phyloP scores from a whole-genome alignment of 768 basidiomycete species.

The Amanita thiersii region DNA sequence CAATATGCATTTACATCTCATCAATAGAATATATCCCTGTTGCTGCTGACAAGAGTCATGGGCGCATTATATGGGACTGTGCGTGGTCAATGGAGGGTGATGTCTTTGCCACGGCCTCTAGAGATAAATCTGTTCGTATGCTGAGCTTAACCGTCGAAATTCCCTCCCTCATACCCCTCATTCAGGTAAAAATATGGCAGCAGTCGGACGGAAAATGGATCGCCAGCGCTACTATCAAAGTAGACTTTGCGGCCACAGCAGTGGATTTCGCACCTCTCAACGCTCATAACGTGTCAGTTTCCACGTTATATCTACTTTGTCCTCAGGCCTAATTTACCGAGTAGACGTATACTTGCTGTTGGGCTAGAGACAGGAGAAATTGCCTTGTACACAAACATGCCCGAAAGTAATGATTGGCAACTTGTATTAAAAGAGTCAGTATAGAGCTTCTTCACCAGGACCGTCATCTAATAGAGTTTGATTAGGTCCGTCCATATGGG shows the following conservation, averaged over 20 bases:
- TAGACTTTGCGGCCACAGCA: slow-evolving; percentile 75
- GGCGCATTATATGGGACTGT: slow-evolving; percentile 94
- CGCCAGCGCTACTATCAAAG: slow-evolving; percentile 51
- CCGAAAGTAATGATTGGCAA: slow-evolving; percentile 3
- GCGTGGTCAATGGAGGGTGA: slow-evolving; percentile 74
- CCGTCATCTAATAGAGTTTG: slow-evolving; percentile 5
- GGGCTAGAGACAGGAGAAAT: slow-evolving; percentile 83
- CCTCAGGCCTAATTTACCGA: slow-evolving; percentile 2
- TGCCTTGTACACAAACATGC: slow-evolving; percentile 42
- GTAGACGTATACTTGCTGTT: slow-evolving; percentile 59
- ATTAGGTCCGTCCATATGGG: slow-evolving; percentile 65
- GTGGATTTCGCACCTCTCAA: slow-evolving; percentile 47
- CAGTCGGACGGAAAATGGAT: slow-evolving; percentile 43
- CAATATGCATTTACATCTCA: too few species aligned
- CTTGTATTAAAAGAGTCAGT: background rate
- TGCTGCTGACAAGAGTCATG: slow-evolving; percentile 76
- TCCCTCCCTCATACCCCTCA: background rate
- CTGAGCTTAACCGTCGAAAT: background rate
- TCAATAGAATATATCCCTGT: slow-evolving; percentile 59
- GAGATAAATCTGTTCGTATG: slow-evolving; percentile 82
- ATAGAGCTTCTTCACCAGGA: slow-evolving; percentile 1
- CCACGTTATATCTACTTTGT: background rate
- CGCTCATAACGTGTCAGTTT: slow-evolving; percentile 27
- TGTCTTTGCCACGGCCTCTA: slow-evolving; percentile 86
- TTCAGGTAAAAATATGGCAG: slow-evolving; percentile 81